Evolutionary conservation across 2,329 filamentous ascomycete species (phyloP), one percentile per base, ranked within the genome.

Genomic region (Iodosphaeria phyllophila): DNA sequence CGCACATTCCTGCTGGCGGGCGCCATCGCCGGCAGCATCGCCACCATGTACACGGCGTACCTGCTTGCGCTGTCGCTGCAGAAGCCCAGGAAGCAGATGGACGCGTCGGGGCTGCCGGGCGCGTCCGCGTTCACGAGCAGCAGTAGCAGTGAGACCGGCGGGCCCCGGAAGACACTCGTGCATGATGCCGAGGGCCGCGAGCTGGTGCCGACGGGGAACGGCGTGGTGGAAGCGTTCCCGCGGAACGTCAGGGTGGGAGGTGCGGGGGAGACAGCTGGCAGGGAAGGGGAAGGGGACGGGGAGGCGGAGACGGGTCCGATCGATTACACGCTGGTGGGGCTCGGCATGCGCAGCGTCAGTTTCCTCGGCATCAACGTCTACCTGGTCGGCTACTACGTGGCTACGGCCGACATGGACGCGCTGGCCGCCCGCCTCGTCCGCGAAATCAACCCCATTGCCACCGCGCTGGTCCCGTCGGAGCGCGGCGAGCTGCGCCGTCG

Each of bases 291-390:
- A 18, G 3, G 16, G 16, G n/a, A 18, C 15, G 5, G 18, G 14
- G 23, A 18, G 13, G 19, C 13, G 16, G 13, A 26, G 48, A 53
- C 24, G 42, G 53, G 30, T n/a, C n/a, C n/a, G n/a, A 60, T 49
- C 39, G 76, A 92, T 39, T 95, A 93, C 47, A 84, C 82, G 13
- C 62, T 95, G 0, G 64, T 95, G 5, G 89, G 89, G 0, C 54
- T 93, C 5, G 89, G 89, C 11, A 74, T 91, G 33, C 69, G 89
- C 28, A 83, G 76, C 1, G 89, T 98, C 16, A 91, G 78, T 13
- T 92, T 95, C 48, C 54, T 95, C 22, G 58, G 68, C 24, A 82
- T 98, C 22, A 74, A 92, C 46, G 89, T 98, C 26, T 98, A 98
- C 52, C 77, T 95, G 11, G 77, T 92, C 0, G 89, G 86, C 10